phyloP scores from a whole-genome alignment of 2,329 filamentous ascomycete genomes.

The Colletotrichum tofieldiae region DNA sequence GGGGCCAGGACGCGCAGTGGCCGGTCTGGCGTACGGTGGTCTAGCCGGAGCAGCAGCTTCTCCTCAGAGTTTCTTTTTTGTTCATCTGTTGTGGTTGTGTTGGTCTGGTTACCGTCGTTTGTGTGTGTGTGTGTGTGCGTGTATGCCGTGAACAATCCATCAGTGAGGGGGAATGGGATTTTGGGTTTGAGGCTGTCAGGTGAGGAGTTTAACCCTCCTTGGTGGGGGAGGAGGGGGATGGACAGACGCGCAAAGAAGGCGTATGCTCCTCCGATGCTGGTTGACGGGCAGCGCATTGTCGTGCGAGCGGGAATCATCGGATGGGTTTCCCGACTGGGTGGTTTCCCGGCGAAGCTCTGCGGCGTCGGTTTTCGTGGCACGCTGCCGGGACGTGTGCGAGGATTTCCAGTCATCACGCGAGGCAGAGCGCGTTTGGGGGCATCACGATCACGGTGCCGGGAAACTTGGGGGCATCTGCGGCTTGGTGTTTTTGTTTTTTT shows the following conservation, averaged over 20 bases:
- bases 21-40: too few relatives aligned
- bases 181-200: slow-evolving; percentile 40
- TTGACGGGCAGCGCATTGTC: not conserved
- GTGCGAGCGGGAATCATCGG: not conserved
- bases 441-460: too few relatives aligned
- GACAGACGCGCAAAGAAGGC: too few relatives aligned
- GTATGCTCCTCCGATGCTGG: not conserved
- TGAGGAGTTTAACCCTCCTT: not conserved
- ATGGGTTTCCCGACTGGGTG: not conserved
- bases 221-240: too few relatives aligned
- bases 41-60: too few relatives aligned
- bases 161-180: not conserved
- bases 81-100: slow-evolving; percentile 1
- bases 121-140: not conserved
- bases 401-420: not conserved
- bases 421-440: not conserved
- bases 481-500: too few relatives aligned
- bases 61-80: not conserved
- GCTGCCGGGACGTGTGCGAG: too few relatives aligned
- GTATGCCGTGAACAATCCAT: not conserved
- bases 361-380: not conserved
- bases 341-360: too few relatives aligned
- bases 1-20: too few relatives aligned
- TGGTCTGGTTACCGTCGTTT: not conserved
- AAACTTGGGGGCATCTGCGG: too few relatives aligned